Base-by-base conservation (phyloP, 208 protist species). In the Leishmania tropica region DNA sequence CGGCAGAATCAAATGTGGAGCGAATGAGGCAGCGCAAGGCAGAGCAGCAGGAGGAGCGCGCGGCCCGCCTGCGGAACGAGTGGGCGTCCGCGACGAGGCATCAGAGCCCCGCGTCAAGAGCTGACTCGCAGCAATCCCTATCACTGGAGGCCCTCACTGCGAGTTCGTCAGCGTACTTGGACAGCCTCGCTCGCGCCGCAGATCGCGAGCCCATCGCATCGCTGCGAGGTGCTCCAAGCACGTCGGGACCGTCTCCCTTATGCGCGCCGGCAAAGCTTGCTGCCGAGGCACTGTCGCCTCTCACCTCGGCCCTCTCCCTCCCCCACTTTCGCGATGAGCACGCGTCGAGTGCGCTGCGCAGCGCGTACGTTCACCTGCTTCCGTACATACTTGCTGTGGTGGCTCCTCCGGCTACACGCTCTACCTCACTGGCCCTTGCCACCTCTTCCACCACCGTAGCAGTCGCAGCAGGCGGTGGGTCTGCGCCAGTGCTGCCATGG, bases 291-390 rank as follows among this genome's bases (percentile, higher is more conserved):
- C 51, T 53, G 54, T 62, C 56, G 10, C 75, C 75, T 47, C 75
- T 78, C 17, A 64, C 56, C 24, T 28, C 56, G 56, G 56, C 75
- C 19, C 75, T 78, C 75, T 51, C 75, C 8, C 8, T 24, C 24
- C 37, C 53, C 7, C 24, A 37, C 75, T 8, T 37, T 13, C 21
- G 28, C n/a, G 54, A 65, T 31, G 75, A 62, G 45, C 35, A 67
- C 24, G 54, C 15, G 37, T 24, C 56, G 19, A 60, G 24, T n/a
- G 4, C 6, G 45, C 76, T 85, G 45, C 76, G 71, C 31, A 51
- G 71, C 35, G 76, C 76, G 58, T 85, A 85, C 62, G 70, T 78
- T 11, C 71, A 13, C 21, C 37, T 85, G 5, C 75, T 85, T 35
- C 81, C 81, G 0, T 75, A 74, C 28, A 74, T 74, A 45, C 70